Conservation (phyloP, 768 basidiomycete genomes). For the Lactifluus volemus region DNA sequence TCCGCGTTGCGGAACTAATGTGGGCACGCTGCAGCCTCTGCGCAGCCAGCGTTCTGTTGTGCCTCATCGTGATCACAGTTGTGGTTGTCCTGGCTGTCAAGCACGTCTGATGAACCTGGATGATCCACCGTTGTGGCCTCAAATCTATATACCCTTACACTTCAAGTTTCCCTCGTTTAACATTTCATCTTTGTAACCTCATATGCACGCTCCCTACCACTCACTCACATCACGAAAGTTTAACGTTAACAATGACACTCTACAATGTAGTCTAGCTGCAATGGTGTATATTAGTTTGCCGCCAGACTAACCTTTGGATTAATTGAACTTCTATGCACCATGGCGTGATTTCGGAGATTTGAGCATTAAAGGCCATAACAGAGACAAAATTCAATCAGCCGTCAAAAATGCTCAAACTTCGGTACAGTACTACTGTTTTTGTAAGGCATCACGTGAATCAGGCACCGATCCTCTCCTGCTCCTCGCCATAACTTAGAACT, state of each 20-base stretch:
- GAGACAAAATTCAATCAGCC: background rate
- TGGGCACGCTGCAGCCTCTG: conserved; percentile 36
- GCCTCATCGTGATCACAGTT: conserved; percentile 19
- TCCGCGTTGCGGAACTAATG: conserved; percentile 32
- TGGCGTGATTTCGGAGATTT: background rate
- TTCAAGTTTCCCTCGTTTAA: background rate
- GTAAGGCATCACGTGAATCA: background rate
- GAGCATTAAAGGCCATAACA: background rate
- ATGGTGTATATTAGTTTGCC: background rate
- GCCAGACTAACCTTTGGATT: background rate
- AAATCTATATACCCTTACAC: background rate
- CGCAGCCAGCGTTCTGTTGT: conserved; percentile 21
- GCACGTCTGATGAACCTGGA: background rate
- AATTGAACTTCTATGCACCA: background rate
- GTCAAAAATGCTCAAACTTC: too few relatives aligned
- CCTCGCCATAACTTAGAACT: too few relatives aligned
- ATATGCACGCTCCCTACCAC: background rate
- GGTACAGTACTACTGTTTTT: too few relatives aligned
- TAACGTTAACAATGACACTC: background rate
- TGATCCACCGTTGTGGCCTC: background rate
- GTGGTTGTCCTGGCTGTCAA: conserved; percentile 18
- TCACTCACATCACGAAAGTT: background rate
- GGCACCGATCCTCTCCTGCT: too few relatives aligned
- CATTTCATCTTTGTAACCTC: background rate
- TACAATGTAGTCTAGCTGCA: background rate